Evolutionary conservation across 345 rosid genomes (phyloP).

Genomic region (Microcos paniculata): DNA sequence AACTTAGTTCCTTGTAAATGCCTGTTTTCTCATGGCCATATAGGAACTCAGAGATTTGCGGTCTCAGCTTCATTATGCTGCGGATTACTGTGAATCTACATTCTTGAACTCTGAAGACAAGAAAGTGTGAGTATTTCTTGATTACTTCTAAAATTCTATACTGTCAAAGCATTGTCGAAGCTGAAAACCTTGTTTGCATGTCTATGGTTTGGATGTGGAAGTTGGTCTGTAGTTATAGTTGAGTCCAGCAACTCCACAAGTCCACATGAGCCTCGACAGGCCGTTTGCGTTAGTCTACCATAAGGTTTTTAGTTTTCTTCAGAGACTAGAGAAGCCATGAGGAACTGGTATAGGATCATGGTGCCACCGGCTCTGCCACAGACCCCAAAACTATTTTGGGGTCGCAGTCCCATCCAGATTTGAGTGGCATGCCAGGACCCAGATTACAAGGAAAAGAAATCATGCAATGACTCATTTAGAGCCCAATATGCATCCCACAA

Average conservation of each 20-base stretch:
- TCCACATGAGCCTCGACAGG: not conserved
- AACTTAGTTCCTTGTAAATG: not conserved
- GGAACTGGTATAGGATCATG: not conserved
- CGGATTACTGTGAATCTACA: conserved; percentile 54
- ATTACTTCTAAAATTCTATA: not conserved
- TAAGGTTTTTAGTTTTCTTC: not conserved
- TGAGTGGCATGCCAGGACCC: no score
- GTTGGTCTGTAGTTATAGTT: not conserved
- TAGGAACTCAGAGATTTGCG: conserved; percentile 66
- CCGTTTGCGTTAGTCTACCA: not conserved
- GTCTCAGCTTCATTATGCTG: conserved; percentile 69
- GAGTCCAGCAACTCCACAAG: not conserved
- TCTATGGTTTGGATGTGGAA: not conserved
- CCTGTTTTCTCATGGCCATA: not conserved
- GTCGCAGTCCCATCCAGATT: not conserved
- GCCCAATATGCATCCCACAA: not conserved
- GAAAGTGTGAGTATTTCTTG: conserved; percentile 35
- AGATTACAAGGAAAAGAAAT: no score
- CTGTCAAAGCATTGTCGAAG: not conserved
- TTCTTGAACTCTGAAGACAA: conserved; percentile 49
- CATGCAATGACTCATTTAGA: not conserved
- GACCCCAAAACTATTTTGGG: not conserved
- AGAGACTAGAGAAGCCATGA: not conserved
- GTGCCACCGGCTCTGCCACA: not conserved
- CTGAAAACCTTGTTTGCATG: not conserved